Conservation (phyloP, 2,329 filamentous ascomycete genomes). For the Fusarium circinatum region DNA sequence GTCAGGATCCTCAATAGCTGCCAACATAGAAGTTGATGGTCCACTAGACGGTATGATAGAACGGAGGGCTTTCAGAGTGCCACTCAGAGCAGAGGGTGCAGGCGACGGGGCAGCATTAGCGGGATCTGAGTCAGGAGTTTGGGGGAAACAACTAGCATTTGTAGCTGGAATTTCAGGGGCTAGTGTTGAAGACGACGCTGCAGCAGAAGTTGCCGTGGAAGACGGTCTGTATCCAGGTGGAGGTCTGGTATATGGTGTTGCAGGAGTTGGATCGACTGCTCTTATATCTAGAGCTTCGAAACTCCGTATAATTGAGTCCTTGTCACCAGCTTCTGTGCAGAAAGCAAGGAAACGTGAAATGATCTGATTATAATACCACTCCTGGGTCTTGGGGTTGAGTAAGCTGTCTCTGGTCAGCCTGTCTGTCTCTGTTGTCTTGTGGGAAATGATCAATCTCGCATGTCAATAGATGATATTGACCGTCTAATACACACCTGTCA, state of each 20-base stretch:
- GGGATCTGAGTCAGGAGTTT: neutral
- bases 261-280: conserved; percentile 18
- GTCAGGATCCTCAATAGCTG: conserved; percentile 38
- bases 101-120: neutral
- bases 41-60: conserved; percentile 22
- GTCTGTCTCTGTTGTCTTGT: neutral
- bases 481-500: conserved; percentile 69
- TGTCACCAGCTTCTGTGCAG: conserved; percentile 77
- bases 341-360: conserved; percentile 90
- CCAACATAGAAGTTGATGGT: conserved; percentile 23
- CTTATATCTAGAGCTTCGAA: conserved; percentile 70
- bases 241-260: conserved; percentile 17
- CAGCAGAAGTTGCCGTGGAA: neutral
- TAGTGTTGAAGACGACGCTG: neutral
- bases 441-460: neutral
- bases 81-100: conserved; percentile 13
- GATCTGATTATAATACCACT: conserved; percentile 87
- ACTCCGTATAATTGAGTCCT: conserved; percentile 77
- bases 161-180: neutral
- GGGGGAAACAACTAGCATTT: neutral
- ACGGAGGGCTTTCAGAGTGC: conserved; percentile 12
- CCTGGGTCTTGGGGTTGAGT: conserved; percentile 80
- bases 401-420: conserved; percentile 59
- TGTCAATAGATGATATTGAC: neutral
- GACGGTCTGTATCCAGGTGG: conserved; percentile 8